phyloP scores from a whole-genome alignment of 108 stramenopile genomes.

The Fragilariopsis cylindrus region DNA sequence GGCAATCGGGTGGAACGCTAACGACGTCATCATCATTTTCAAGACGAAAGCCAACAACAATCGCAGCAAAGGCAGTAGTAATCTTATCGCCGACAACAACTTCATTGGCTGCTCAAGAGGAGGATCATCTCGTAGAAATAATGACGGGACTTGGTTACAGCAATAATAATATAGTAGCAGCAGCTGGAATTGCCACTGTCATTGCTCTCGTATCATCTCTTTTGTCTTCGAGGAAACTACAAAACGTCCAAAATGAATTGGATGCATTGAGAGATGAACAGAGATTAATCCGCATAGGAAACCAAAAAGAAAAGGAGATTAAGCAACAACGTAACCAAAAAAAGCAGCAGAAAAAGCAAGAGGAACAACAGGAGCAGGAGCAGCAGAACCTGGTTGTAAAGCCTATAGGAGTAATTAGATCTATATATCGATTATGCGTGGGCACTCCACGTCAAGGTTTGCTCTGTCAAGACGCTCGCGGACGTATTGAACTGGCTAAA shows the following conservation, averaged over 20 bases:
- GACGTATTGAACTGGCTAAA: conserved; percentile 57
- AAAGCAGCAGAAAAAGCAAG: neutral
- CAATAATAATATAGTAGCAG: neutral
- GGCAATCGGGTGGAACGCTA: neutral
- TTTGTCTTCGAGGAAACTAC: neutral
- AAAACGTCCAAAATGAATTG: conserved; percentile 2
- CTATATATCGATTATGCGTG: conserved; percentile 83
- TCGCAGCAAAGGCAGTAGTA: neutral
- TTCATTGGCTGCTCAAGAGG: neutral
- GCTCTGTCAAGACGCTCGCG: conserved; percentile 76
- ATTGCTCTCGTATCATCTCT: neutral
- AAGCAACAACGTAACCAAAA: neutral
- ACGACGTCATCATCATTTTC: neutral
- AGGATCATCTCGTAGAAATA: neutral
- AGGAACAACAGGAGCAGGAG: neutral
- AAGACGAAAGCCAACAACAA: no score
- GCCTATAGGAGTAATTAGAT: conserved; percentile 71
- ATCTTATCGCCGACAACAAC: neutral
- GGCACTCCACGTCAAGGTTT: conserved; percentile 92
- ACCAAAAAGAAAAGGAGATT: neutral
- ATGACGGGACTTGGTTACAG: neutral
- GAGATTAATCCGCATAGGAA: neutral
- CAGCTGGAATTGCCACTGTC: neutral
- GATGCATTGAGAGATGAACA: conserved; percentile 3
- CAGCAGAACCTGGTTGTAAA: conserved; percentile 34